Conservation (phyloP, 2,329 filamentous ascomycete genomes). For the Beauveria scarabaeidicola region DNA sequence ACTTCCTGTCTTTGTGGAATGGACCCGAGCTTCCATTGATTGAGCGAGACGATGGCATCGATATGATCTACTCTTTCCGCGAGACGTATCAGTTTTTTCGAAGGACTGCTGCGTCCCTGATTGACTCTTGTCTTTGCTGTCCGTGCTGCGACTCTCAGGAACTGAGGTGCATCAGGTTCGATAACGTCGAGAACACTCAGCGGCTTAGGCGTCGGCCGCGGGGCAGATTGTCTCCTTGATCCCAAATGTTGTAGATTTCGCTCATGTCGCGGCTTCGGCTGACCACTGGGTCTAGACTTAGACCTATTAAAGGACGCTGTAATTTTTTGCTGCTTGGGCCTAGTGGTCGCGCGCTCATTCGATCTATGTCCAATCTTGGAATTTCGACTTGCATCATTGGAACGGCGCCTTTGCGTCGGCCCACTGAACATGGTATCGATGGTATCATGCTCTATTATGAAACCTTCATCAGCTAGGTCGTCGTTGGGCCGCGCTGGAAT, state of each 20-base stretch:
- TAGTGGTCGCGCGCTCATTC: neutral
- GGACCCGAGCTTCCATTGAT: conserved; percentile 46
- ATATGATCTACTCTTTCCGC: conserved; percentile 52
- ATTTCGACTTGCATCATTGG: neutral
- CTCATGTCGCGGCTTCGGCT: neutral
- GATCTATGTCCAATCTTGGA: conserved; percentile 16
- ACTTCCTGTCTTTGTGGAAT: conserved; percentile 36
- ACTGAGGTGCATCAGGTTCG: conserved; percentile 43
- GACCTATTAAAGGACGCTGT: neutral
- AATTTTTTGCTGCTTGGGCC: conserved; percentile 1
- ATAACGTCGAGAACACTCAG: conserved; percentile 56
- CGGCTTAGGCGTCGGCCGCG: conserved; percentile 27
- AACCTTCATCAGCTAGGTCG: conserved; percentile 22
- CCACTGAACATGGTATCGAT: conserved; percentile 43
- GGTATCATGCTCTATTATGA: conserved; percentile 40
- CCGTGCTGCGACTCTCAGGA: conserved; percentile 54
- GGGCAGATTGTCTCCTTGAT: conserved; percentile 9
- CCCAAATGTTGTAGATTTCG: neutral
- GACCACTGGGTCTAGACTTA: neutral
- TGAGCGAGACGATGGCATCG: conserved; percentile 45
- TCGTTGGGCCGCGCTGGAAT: conserved; percentile 6
- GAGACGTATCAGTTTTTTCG: conserved; percentile 49
- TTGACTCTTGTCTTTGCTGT: conserved; percentile 38
- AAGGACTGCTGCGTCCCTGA: conserved; percentile 47
- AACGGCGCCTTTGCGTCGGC: conserved; percentile 30